These are phyloP conservation scores for Recurvomyces mirabilis DNA, from an alignment of 495 filamentous ascomycete genomes.

Conservation along the genomic window DNA sequence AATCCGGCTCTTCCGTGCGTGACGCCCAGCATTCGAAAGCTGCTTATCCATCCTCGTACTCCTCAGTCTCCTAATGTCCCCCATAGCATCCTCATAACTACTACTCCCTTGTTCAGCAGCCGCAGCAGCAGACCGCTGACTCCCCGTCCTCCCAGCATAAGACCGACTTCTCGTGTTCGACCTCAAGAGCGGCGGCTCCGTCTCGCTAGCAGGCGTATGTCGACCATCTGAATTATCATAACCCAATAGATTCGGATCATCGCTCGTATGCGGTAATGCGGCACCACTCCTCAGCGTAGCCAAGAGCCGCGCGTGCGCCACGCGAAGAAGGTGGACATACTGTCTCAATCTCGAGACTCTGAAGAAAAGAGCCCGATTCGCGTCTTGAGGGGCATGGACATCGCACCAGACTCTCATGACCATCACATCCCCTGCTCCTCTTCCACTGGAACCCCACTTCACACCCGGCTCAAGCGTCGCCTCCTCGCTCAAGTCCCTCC, in stretches of 20 bases:
- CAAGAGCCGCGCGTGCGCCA: constrained; percentile 81
- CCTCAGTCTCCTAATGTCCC: constrained; percentile 80
- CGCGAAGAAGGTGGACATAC: constrained; percentile 83
- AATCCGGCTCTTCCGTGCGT: constrained; percentile 79
- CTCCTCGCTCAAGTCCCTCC: constrained; percentile 54
- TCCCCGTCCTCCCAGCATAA: constrained; percentile 43
- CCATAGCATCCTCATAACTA: constrained; percentile 89
- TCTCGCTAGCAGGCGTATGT: constrained; percentile 3
- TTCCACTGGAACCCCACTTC: too few relatives aligned
- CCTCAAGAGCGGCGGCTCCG: constrained; percentile 42
- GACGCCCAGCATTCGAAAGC: constrained; percentile 80
- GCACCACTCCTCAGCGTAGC: constrained; percentile 74
- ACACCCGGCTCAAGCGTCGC: constrained; percentile 57
- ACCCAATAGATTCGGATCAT: constrained; percentile 59
- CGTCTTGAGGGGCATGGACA: constrained; percentile 30
- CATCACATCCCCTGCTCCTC: too few relatives aligned
- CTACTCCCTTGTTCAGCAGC: constrained; percentile 23
- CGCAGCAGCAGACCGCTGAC: constrained; percentile 37
- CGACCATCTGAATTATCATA: constrained; percentile 55
- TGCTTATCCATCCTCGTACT: constrained; percentile 91
- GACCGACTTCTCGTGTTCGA: constrained; percentile 64
- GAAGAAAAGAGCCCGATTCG: constrained; percentile 41
- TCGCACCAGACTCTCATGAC: constrained; percentile 13
- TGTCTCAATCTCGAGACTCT: constrained; percentile 76
- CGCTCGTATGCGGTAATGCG: constrained; percentile 60